Evolutionary conservation across 345 rosid species (phyloP), one percentile per base, ranked within the genome.

Genomic region (Cardamine resedifolia): DNA sequence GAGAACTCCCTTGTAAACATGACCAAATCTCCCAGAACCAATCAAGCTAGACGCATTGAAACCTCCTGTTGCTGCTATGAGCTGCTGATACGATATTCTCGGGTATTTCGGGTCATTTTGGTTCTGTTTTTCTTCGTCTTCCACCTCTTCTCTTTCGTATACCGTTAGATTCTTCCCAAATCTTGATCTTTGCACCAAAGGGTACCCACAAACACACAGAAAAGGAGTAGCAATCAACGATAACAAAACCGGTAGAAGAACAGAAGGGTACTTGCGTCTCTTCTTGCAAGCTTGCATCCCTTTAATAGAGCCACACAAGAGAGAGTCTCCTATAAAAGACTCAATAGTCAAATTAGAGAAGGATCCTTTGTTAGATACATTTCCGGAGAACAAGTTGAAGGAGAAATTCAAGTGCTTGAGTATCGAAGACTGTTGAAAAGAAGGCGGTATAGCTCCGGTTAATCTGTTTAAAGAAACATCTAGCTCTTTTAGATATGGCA

Each of bases 21-120:
- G 91, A 52, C 99, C 97, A 48, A 91, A 95, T 14, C 76, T 68
- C 41, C 97, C 97, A 7, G 97, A 84, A 64, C 99, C 97, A 5
- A 95, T 80, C 26, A 95, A 68, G 82, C 77, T 87, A 11, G 95
- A 89, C 38, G 85, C 61, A 55, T 78, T 78, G 72, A 91, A 89
- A 20, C 93, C 96, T 20, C 88, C 88, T 1, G 96, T 91, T 44
- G 99, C 97, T 81, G 83, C 85, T 50, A 78, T 44, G 70, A 95
- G 93, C 74, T 95, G 85, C 52, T 52, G 72, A 49, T 89, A 84
- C 0, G 97, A 86, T 70, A 95, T 82, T 82, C 83, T 84, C 7
- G 91, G 96, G 64, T 81, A 81, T 57, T 81, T 78, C 10, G 71
- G 76, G 49, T 90, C 93, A 15, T 72, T 76, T 21, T 58, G 61